phyloP scores from a whole-genome alignment of 2,329 filamentous ascomycete genomes.

The Aspergillus sp. region DNA sequence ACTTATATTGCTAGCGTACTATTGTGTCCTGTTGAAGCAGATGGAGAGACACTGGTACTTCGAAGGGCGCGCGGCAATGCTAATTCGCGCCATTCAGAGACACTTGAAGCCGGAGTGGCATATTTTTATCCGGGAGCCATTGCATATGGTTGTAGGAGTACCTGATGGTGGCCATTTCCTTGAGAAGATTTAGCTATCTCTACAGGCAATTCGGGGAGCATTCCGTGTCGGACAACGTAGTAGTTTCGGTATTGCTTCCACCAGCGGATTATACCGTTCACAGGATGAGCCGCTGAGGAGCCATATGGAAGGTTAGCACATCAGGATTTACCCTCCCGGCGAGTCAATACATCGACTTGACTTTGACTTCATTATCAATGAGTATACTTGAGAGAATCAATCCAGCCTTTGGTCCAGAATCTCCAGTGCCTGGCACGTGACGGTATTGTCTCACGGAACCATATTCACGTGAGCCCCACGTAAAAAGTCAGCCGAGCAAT shows the following conservation, averaged over 20 bases:
- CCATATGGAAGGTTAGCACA: no score
- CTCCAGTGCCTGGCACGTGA: neutral
- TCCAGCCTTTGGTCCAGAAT: no score
- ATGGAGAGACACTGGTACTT: constrained; percentile 7
- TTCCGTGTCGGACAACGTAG: neutral
- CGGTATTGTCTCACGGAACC: no score
- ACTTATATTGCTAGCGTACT: constrained; percentile 4
- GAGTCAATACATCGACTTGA: neutral
- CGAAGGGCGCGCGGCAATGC: neutral
- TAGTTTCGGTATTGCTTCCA: neutral
- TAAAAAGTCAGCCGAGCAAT: neutral
- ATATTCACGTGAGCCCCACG: neutral
- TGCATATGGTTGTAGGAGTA: neutral
- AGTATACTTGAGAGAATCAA: no score
- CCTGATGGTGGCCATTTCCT: neutral
- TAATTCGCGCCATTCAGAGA: neutral
- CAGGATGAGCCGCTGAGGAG: neutral
- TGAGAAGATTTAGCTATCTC: neutral
- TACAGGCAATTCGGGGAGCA: neutral
- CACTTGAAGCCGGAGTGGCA: neutral
- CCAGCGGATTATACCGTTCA: neutral
- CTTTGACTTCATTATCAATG: neutral
- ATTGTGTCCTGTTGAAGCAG: neutral
- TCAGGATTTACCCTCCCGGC: no score
- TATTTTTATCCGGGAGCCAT: neutral